Base-by-base conservation (phyloP, 2,329 filamentous ascomycete species). In the Diaporthe vaccinii region DNA sequence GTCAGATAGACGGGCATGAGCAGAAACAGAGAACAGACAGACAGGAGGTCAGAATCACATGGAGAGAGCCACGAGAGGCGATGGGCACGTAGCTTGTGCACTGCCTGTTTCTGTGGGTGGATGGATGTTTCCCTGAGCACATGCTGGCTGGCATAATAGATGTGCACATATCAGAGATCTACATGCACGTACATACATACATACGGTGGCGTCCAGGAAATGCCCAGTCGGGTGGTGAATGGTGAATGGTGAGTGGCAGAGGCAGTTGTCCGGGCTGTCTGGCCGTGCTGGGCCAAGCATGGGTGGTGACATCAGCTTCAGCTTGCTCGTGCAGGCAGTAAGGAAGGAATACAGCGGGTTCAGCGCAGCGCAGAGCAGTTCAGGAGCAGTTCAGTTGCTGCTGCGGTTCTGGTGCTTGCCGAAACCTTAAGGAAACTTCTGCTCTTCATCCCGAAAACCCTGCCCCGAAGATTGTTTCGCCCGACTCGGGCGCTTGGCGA, bases 381-480 rank as follows among this genome's bases (percentile, higher is more conserved):
- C 41, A 22, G 41, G 44, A 9, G 17, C 17, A 9, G 44, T 15
- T 25, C 12, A 28, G n/a, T 15, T 31, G n/a, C n/a, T 39, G 36
- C 61, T 53, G 62, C 65, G 65, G 65, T 68, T 22, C 65, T 53
- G 22, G 10, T 68, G 65, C 65, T 68, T 68, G 65, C 65, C 65
- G 65, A 68, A 68, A 68, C 65, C 65, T 68, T 68, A 53, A 68
- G 41, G 46, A 68, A 68, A 68, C 65, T 68, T 68, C 65, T 68
- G 41, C 22, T 39, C 28, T 68, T 68, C 46, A 28, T 65, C 46
- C 31, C 46, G 49, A 53, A 68, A 39, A 39, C 65, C 46, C 65
- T 68, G 65, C 65, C 46, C 65, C n/a, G 31, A 53, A 68, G 46
- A 68, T 68, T 68, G 65, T 68, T 68, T 68, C 65, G 65, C 65